A percentile compares a stretch with the other conserved stretches of the same genome.
Conservation (phyloP, 352 stramenopile species). For the Aphanomyces stellatus region DNA sequence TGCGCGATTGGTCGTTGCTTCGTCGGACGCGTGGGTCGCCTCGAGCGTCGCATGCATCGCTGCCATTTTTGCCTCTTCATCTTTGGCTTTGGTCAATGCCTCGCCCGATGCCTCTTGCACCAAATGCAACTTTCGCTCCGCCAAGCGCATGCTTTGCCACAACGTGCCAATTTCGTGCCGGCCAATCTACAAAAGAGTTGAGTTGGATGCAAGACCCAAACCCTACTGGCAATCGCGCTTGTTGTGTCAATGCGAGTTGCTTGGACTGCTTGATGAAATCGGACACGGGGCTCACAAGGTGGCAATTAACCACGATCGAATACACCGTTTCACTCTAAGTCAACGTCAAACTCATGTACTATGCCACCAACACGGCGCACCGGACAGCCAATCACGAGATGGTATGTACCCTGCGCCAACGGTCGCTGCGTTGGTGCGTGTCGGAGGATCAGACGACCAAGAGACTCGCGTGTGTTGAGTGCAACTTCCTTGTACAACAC, state of each 20-base stretch:
- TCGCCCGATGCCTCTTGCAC: background rate
- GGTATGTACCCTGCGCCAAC: slow-evolving; percentile 40
- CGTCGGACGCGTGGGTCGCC: slow-evolving; percentile 42
- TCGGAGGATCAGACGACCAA: slow-evolving; percentile 54
- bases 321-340: slow-evolving; percentile 36
- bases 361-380: slow-evolving; percentile 23
- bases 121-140: slow-evolving; percentile 10
- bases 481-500: slow-evolving; percentile 4
- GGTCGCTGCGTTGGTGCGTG: slow-evolving; percentile 51
- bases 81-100: slow-evolving; percentile 2
- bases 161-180: background rate
- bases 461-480: slow-evolving; percentile 38
- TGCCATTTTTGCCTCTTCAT: background rate
- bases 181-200: background rate
- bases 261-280: slow-evolving; percentile 14
- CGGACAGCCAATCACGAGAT: slow-evolving; percentile 63
- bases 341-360: background rate
- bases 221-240: slow-evolving; percentile 14
- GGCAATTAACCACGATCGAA: slow-evolving; percentile 38
- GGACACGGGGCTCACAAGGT: slow-evolving; percentile 29
- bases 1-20: slow-evolving; percentile 28
- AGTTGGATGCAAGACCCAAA: background rate
- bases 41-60: slow-evolving; percentile 46
- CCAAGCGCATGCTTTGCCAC: slow-evolving; percentile 18
- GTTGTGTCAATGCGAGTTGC: background rate